Percentiles rank a stretch among this genome's conserved stretches.
phyloP scores from a whole-genome alignment of 495 filamentous ascomycete genomes.

The Talaromyces thailandensis region DNA sequence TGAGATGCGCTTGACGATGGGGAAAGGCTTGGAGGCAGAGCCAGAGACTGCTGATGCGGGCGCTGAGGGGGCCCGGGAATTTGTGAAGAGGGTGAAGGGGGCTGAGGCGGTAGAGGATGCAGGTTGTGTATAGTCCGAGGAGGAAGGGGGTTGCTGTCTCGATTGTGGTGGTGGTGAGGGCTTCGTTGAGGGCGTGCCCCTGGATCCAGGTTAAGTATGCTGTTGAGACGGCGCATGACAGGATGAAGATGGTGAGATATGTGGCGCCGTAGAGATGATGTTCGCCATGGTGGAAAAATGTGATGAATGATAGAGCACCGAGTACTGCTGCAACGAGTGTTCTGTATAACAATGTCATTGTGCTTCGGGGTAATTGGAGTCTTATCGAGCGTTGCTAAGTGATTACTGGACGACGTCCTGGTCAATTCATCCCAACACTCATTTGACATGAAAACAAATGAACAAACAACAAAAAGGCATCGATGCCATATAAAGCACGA shows the following conservation, averaged over 20 bases:
- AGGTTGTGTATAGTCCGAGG: slow-evolving; percentile 25
- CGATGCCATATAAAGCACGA: too few relatives aligned
- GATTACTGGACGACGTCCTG: background rate
- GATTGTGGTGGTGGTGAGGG: background rate
- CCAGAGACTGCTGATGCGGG: slow-evolving; percentile 29
- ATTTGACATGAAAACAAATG: too few relatives aligned
- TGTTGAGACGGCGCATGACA: background rate
- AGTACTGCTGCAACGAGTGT: background rate
- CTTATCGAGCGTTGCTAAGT: background rate
- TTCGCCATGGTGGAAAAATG: background rate
- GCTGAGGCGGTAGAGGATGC: slow-evolving; percentile 30
- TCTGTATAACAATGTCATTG: background rate
- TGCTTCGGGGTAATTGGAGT: too few relatives aligned
- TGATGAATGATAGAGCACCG: background rate
- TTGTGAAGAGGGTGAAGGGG: slow-evolving; percentile 32
- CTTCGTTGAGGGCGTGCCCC: background rate
- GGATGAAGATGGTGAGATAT: background rate
- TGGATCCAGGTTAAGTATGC: background rate
- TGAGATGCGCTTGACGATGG: slow-evolving; percentile 12
- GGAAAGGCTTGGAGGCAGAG: slow-evolving; percentile 14
- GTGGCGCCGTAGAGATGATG: background rate
- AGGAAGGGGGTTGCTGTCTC: slow-evolving; percentile 11
- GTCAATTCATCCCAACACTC: background rate
- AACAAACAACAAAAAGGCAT: too few relatives aligned
- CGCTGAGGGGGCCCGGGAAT: slow-evolving; percentile 34